Evolutionary conservation across 163 green algal species (phyloP).

Genomic region (Scenedesmus sp.): DNA sequence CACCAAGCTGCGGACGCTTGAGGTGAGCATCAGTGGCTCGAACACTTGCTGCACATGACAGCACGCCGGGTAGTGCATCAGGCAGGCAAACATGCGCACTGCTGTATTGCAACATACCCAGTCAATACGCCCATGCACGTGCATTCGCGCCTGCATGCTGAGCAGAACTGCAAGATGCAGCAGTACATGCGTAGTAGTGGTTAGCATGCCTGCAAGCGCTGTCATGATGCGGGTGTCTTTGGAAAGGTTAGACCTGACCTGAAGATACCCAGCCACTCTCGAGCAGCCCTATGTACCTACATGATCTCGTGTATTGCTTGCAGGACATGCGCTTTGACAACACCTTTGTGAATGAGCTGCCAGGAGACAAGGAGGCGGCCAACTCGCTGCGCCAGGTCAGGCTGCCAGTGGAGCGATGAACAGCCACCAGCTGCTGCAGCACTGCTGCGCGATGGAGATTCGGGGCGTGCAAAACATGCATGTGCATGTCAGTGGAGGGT

Average conservation of each 20-base stretch:
- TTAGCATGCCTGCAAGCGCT: background rate
- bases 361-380: constrained; percentile 72
- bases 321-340: constrained; percentile 81
- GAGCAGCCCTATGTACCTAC: background rate
- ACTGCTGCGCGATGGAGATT: background rate
- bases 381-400: constrained; percentile 81
- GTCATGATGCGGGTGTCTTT: background rate
- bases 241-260: background rate
- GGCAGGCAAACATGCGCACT: background rate
- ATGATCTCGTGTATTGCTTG: background rate
- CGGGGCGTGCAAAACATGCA: background rate
- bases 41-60: background rate
- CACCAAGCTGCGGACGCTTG: constrained; percentile 3
- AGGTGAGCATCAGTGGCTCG: background rate
- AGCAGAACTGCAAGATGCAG: background rate
- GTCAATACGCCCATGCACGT: background rate
- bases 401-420: constrained; percentile 10
- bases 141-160: background rate
- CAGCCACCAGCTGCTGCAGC: constrained; percentile 59
- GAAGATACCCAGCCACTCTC: background rate
- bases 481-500: background rate
- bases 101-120: background rate
- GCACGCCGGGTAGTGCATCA: background rate
- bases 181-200: constrained; percentile 16
- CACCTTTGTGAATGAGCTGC: constrained; percentile 83